Percentiles rank a stretch among this genome's conserved stretches.
phyloP scores from a whole-genome alignment of 805 yeast species.

The Lipomyces kockii region DNA sequence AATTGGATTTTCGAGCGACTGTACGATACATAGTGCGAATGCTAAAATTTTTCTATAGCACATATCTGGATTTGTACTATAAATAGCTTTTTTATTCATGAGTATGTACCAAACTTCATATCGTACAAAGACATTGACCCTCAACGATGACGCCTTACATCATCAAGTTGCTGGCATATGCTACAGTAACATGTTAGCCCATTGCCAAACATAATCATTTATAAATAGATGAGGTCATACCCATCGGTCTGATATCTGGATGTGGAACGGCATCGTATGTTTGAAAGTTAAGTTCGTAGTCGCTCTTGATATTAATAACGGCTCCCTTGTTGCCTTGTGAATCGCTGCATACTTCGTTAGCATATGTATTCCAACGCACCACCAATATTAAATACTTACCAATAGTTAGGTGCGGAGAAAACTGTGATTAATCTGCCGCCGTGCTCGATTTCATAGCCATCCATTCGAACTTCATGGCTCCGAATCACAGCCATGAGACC shows the following conservation, averaged over 20 bases:
- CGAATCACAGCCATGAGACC: slow-evolving; percentile 79
- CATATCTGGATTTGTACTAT: neutral
- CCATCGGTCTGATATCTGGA: slow-evolving; percentile 94
- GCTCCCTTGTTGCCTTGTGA: slow-evolving; percentile 90
- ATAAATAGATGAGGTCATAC: slow-evolving; percentile 9
- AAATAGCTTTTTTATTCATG: neutral
- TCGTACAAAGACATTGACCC: neutral
- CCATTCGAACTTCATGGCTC: slow-evolving; percentile 94
- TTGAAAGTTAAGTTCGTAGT: slow-evolving; percentile 51
- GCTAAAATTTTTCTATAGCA: neutral
- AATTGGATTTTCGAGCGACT: neutral
- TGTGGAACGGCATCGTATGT: slow-evolving; percentile 84
- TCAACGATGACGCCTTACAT: slow-evolving; percentile 5
- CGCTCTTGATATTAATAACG: slow-evolving; percentile 70
- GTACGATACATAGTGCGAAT: neutral
- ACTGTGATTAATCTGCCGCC: slow-evolving; percentile 85
- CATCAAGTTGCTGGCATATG: slow-evolving; percentile 37
- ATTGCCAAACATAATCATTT: neutral
- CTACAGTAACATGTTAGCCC: slow-evolving; percentile 9
- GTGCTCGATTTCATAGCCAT: slow-evolving; percentile 88
- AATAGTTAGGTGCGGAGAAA: slow-evolving; percentile 96
- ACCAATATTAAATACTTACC: slow-evolving; percentile 19
- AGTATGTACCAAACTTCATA: neutral
- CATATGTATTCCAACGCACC: neutral
- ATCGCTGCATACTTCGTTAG: slow-evolving; percentile 59